A percentile compares a stretch with the other conserved stretches of the same genome.
These are phyloP conservation scores for Aspergillus aculeatus DNA, from an alignment of 2,329 filamentous ascomycete genomes.

Conservation along the genomic window DNA sequence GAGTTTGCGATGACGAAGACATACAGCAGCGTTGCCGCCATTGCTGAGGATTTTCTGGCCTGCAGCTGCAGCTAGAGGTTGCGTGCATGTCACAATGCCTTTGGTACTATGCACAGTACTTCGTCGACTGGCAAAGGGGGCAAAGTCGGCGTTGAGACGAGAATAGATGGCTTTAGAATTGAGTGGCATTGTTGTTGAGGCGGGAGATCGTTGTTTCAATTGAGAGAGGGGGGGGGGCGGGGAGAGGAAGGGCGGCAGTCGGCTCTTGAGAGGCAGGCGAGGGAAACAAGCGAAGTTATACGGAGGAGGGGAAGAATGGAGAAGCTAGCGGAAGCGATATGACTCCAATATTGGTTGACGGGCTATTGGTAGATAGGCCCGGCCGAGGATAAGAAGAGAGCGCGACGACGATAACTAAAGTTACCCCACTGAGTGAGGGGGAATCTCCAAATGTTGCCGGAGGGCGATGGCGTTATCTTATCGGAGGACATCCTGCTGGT, in stretches of 20 bases:
- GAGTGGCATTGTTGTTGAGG: constrained; percentile 48
- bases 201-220: background rate
- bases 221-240: background rate
- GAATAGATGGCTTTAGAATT: constrained; percentile 52
- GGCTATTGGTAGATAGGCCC: background rate
- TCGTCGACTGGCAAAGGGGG: constrained; percentile 63
- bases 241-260: background rate
- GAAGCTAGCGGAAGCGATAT: background rate
- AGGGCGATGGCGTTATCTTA: background rate
- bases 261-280: background rate
- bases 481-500: background rate
- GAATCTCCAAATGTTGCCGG: background rate
- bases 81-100: constrained; percentile 85
- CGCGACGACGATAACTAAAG: too few relatives aligned
- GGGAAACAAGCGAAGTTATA: background rate
- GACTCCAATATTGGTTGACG: background rate
- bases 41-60: constrained; percentile 80
- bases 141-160: constrained; percentile 44
- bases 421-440: background rate
- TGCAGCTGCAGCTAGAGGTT: constrained; percentile 84
- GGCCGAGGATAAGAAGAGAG: background rate
- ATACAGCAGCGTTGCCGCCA: constrained; percentile 89
- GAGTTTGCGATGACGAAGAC: constrained; percentile 32
- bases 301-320: background rate
- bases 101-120: constrained; percentile 92